Percentiles rank a stretch among this genome's conserved stretches.
Evolutionary conservation across 495 filamentous ascomycete genomes (phyloP).

Genomic region (Lepraria neglecta): DNA sequence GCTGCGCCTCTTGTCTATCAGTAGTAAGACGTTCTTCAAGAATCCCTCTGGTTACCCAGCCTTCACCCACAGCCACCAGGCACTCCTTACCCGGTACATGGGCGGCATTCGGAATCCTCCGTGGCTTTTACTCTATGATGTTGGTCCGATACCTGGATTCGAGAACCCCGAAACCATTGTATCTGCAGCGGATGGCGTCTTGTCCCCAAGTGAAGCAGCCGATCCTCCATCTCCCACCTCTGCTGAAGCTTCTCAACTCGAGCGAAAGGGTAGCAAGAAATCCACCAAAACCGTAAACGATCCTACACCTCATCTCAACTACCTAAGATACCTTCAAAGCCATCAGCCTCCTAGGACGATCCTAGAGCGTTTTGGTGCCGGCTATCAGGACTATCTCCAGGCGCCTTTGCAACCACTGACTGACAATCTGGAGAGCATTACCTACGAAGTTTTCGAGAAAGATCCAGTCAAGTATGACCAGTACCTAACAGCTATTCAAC

Average conservation of each 20-base stretch:
- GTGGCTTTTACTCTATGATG: constrained; percentile 73
- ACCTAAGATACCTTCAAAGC: constrained; percentile 76
- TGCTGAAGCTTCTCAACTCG: constrained; percentile 48
- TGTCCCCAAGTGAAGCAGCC: constrained; percentile 35
- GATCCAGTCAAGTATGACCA: constrained; percentile 97
- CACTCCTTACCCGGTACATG: constrained; percentile 75
- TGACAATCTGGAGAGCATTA: constrained; percentile 93
- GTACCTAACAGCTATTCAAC: constrained; percentile 78
- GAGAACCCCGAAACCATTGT: constrained; percentile 38
- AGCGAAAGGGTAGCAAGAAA: constrained; percentile 39
- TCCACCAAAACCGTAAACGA: constrained; percentile 38
- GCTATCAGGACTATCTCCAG: constrained; percentile 92
- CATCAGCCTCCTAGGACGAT: constrained; percentile 61
- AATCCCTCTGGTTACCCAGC: constrained; percentile 79
- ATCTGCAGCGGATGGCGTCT: constrained; percentile 34
- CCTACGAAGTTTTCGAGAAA: constrained; percentile 98
- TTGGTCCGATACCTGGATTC: constrained; percentile 58
- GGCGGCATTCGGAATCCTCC: constrained; percentile 68
- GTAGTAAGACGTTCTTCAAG: constrained; percentile 59
- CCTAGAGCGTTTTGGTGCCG: constrained; percentile 65
- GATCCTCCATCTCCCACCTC: constrained; percentile 60
- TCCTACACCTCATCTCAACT: constrained; percentile 63
- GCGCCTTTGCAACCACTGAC: constrained; percentile 89
- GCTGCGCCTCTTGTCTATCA: constrained; percentile 68
- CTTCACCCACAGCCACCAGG: constrained; percentile 73